Evolutionary conservation across 2,329 filamentous ascomycete species (phyloP).

Genomic region (Aureobasidium sp.): DNA sequence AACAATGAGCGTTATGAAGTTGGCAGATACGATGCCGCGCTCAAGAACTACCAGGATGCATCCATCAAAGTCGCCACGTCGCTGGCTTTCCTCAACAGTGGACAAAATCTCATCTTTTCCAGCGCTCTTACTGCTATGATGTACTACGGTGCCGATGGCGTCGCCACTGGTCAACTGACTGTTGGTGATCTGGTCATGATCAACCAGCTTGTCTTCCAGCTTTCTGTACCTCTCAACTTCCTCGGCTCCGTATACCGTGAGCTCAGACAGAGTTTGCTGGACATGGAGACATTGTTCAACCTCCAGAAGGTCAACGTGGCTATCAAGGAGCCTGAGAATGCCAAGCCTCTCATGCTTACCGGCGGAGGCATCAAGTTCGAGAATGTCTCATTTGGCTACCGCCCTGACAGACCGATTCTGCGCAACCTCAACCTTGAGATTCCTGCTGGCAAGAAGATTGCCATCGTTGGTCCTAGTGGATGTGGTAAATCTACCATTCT

Average conservation of each 20-base stretch:
- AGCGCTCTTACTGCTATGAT: slow-evolving; percentile 93
- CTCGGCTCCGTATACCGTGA: slow-evolving; percentile 97
- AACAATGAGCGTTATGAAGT: slow-evolving; percentile 98
- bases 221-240: slow-evolving; percentile 95
- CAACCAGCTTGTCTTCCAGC: slow-evolving; percentile 96
- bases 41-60: slow-evolving; percentile 81
- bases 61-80: slow-evolving; percentile 97
- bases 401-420: slow-evolving; percentile 77
- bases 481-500: slow-evolving; percentile 95
- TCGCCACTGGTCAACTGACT: slow-evolving; percentile 71
- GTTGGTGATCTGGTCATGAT: slow-evolving; percentile 98
- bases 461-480: slow-evolving; percentile 88
- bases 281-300: slow-evolving; percentile 98
- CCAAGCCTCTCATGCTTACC: slow-evolving; percentile 63
- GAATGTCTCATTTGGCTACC: slow-evolving; percentile 91
- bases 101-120: slow-evolving; percentile 96
- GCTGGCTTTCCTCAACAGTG: slow-evolving; percentile 83
- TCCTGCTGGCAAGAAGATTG: slow-evolving; percentile 91
- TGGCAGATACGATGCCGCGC: slow-evolving; percentile 76
- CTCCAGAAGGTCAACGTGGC: slow-evolving; percentile 92
- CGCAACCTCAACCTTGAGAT: slow-evolving; percentile 81
- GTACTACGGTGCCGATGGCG: slow-evolving; percentile 89
- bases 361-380: slow-evolving; percentile 93
- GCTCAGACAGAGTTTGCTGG: slow-evolving; percentile 83
- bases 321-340: slow-evolving; percentile 69